Conservation (phyloP, 2,329 filamentous ascomycete genomes). For the Trichoderma sp. region DNA sequence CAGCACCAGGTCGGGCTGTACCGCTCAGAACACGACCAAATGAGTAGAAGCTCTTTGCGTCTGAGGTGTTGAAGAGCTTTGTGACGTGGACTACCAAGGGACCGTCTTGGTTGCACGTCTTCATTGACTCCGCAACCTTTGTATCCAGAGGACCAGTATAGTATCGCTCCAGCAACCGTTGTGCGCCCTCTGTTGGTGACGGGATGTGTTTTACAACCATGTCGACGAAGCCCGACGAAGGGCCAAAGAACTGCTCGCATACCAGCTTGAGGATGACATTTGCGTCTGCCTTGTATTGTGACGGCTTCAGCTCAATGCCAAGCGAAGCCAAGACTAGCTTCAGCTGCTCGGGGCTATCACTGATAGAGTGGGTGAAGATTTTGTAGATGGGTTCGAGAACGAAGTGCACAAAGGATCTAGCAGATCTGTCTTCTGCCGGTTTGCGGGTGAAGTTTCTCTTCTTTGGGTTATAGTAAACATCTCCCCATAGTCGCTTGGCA, state of each 20-base stretch:
- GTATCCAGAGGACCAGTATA: slow-evolving; percentile 90
- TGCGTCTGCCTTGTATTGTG: slow-evolving; percentile 86
- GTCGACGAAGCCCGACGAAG: slow-evolving; percentile 86
- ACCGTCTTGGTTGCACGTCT: slow-evolving; percentile 80
- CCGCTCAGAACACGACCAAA: slow-evolving; percentile 93
- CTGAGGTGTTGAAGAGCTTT: slow-evolving; percentile 85
- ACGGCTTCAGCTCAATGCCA: slow-evolving; percentile 85
- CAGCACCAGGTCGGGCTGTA: slow-evolving; percentile 74
- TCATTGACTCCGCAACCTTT: slow-evolving; percentile 76
- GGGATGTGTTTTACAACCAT: slow-evolving; percentile 91
- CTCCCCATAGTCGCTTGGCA: slow-evolving; percentile 84
- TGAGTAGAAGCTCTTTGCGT: slow-evolving; percentile 87
- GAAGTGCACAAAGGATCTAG: slow-evolving; percentile 89
- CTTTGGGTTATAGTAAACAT: slow-evolving; percentile 90
- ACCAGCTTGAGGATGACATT: slow-evolving; percentile 85
- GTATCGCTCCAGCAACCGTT: slow-evolving; percentile 75
- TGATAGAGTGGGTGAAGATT: slow-evolving; percentile 91
- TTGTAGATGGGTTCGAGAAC: slow-evolving; percentile 97
- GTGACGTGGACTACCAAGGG: slow-evolving; percentile 89
- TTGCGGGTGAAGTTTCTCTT: slow-evolving; percentile 92
- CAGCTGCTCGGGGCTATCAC: slow-evolving; percentile 81
- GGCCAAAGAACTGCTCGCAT: slow-evolving; percentile 93
- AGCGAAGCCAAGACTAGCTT: slow-evolving; percentile 74
- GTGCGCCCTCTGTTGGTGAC: slow-evolving; percentile 76
- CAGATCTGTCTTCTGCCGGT: slow-evolving; percentile 73